phyloP scores from a whole-genome alignment of 2,329 filamentous ascomycete species.

The Fusarium guadeloupense region DNA sequence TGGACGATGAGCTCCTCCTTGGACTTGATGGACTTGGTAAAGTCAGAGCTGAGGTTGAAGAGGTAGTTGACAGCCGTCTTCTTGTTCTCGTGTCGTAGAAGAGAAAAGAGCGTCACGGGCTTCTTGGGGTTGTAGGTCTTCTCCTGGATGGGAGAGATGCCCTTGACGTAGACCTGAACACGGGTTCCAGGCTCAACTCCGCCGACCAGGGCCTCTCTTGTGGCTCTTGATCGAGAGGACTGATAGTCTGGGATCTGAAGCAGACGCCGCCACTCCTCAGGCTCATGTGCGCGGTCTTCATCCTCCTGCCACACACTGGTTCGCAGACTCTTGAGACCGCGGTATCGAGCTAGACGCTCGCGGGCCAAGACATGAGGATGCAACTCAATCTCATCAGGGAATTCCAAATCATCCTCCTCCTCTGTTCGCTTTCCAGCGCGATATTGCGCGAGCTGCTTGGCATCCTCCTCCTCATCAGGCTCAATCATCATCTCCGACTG shows the following conservation, averaged over 20 bases:
- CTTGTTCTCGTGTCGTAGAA: slow-evolving; percentile 95
- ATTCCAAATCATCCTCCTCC: slow-evolving; percentile 89
- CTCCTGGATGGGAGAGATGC: slow-evolving; percentile 55
- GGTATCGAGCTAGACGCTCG: slow-evolving; percentile 85
- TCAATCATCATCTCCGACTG: slow-evolving; percentile 92
- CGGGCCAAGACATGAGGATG: slow-evolving; percentile 86
- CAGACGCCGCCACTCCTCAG: slow-evolving; percentile 87
- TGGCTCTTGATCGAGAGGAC: slow-evolving; percentile 77
- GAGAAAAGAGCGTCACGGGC: slow-evolving; percentile 81
- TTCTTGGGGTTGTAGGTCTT: slow-evolving; percentile 58
- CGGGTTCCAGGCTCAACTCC: slow-evolving; percentile 86
- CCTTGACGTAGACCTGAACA: slow-evolving; percentile 79
- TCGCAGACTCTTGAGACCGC: slow-evolving; percentile 90
- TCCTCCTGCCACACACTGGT: slow-evolving; percentile 89
- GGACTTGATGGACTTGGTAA: slow-evolving; percentile 79
- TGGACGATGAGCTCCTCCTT: slow-evolving; percentile 94
- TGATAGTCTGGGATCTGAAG: slow-evolving; percentile 92
- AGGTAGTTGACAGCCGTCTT: slow-evolving; percentile 89
- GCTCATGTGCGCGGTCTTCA: slow-evolving; percentile 87
- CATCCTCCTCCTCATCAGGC: slow-evolving; percentile 82
- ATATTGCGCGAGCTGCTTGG: slow-evolving; percentile 82
- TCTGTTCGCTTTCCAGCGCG: slow-evolving; percentile 81
- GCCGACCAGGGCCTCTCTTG: slow-evolving; percentile 86
- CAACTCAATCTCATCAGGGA: slow-evolving; percentile 96
- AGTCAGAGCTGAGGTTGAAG: slow-evolving; percentile 83